Conservation (phyloP, 1,284 basidiomycete genomes). For the Boletus hoseneyae region DNA sequence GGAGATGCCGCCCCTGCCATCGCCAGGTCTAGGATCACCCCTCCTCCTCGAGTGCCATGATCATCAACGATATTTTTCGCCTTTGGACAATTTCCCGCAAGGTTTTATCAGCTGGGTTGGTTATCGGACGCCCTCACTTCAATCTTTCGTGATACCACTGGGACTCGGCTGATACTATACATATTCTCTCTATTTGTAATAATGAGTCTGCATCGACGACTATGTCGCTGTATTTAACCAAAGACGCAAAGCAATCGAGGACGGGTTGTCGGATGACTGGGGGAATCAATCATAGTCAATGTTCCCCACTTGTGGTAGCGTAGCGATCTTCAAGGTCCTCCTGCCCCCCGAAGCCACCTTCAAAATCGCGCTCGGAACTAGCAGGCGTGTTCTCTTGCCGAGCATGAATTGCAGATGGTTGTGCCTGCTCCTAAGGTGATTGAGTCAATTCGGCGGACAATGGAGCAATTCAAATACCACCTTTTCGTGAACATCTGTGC, state of each 20-base stretch:
- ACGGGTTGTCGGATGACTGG: background rate
- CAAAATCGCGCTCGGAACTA: constrained; percentile 32
- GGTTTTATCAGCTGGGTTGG: background rate
- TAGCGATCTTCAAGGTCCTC: constrained; percentile 50
- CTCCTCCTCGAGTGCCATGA: constrained; percentile 1
- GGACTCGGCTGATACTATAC: constrained; percentile 1
- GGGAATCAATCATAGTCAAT: constrained; percentile 29
- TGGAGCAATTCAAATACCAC: constrained; percentile 2
- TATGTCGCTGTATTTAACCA: background rate
- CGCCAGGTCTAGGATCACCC: constrained; percentile 16
- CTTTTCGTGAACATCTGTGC: constrained; percentile 11
- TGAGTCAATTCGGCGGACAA: background rate
- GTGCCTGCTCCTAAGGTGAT: constrained; percentile 16
- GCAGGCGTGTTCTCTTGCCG: constrained; percentile 3
- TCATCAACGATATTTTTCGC: background rate
- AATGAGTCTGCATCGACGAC: no score
- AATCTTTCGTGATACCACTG: constrained; percentile 3
- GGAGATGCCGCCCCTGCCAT: constrained; percentile 17
- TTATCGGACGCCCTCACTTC: background rate
- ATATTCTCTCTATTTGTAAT: background rate
- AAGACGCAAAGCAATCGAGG: background rate
- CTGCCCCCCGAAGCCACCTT: constrained; percentile 48
- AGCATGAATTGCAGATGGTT: constrained; percentile 11
- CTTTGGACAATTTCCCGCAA: constrained; percentile 2
- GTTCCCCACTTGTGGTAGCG: constrained; percentile 46